A percentile compares a stretch with the other conserved stretches of the same genome.
These are phyloP conservation scores for Fusarium sp. DNA, from an alignment of 2,329 filamentous ascomycete species.

Conservation along the genomic window DNA sequence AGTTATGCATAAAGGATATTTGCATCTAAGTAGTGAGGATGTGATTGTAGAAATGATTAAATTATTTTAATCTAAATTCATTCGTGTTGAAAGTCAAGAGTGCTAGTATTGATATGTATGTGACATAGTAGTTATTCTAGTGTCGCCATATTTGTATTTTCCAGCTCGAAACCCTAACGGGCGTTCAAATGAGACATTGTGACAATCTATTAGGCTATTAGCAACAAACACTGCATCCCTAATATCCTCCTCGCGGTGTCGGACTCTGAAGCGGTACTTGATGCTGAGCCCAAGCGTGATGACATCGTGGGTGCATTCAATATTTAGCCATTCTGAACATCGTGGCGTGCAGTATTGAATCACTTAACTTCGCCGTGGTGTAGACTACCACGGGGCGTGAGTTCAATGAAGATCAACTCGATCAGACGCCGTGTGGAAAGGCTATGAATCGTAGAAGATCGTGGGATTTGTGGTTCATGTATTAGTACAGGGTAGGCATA, in stretches of 20 bases:
- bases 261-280: too few species aligned
- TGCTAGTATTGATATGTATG: background rate
- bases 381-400: background rate
- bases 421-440: background rate
- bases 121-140: background rate
- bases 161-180: background rate
- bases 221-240: background rate
- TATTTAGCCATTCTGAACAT: background rate
- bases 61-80: too few species aligned
- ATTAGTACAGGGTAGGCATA: constrained; percentile 13
- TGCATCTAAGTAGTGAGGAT: background rate
- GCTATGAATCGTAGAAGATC: constrained; percentile 7
- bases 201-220: background rate
- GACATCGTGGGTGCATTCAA: background rate
- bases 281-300: background rate
- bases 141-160: background rate
- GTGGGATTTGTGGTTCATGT: background rate
- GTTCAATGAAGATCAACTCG: constrained; percentile 2
- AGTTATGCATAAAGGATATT: background rate
- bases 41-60: background rate
- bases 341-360: constrained; percentile 16
- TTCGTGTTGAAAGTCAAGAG: background rate
- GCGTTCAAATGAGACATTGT: constrained; percentile 10
- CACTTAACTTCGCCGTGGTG: background rate
- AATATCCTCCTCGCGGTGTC: background rate